Evolutionary conservation across 371 early-diverging fungal genomes (phyloP).

Genomic region (Mucor saturninus): DNA sequence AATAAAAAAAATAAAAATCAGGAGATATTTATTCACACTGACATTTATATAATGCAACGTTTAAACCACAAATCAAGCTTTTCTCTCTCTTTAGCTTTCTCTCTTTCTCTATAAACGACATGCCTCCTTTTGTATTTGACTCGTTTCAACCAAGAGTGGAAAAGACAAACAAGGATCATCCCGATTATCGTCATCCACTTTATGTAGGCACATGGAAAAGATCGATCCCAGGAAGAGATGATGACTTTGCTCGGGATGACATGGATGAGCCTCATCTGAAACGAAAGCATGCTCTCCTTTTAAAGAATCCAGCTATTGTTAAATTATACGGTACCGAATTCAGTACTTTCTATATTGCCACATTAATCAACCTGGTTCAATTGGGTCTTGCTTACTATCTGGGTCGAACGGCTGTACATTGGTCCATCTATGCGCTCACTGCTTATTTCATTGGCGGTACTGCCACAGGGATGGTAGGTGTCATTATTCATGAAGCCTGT

Average conservation of each 20-base stretch:
- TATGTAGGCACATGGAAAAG: constrained; percentile 87
- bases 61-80: not conserved
- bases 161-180: constrained; percentile 31
- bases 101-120: constrained; percentile 4
- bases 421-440: constrained; percentile 57
- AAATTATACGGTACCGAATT: constrained; percentile 84
- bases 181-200: constrained; percentile 78
- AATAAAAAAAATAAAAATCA: constrained; percentile 2
- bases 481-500: constrained; percentile 90
- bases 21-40: not conserved
- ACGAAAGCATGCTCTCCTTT: constrained; percentile 85
- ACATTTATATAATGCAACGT: not conserved
- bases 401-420: constrained; percentile 65
- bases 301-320: constrained; percentile 85
- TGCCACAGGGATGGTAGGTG: constrained; percentile 75
- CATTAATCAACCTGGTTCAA: constrained; percentile 74
- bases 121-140: constrained; percentile 42
- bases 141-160: constrained; percentile 13
- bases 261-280: constrained; percentile 95
- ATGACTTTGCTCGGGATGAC: constrained; percentile 81
- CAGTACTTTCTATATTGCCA: constrained; percentile 73
- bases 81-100: constrained; percentile 8
- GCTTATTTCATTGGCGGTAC: constrained; percentile 88
- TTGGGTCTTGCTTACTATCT: constrained; percentile 80
- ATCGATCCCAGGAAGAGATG: constrained; percentile 77